These are phyloP conservation scores for Nadsonia commutata DNA, from an alignment of 1,139 yeast species.

Conservation along the genomic window DNA sequence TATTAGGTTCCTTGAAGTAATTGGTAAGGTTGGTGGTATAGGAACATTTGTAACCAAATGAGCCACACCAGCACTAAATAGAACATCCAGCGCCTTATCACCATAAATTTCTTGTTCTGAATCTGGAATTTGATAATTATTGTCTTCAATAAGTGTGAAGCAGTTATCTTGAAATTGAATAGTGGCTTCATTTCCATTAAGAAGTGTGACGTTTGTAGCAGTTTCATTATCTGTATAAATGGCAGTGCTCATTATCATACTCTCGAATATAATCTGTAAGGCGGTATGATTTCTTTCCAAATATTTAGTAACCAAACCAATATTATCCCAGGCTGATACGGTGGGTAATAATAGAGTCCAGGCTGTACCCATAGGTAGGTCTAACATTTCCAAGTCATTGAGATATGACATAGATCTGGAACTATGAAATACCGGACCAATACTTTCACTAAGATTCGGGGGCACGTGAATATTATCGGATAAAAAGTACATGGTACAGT, in stretches of 20 bases:
- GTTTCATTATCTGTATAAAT: constrained; percentile 50
- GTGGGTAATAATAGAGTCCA: constrained; percentile 74
- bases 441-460: constrained; percentile 34
- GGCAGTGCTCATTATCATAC: constrained; percentile 45
- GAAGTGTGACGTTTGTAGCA: constrained; percentile 11
- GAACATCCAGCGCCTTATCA: constrained; percentile 41
- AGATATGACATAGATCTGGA: constrained; percentile 37
- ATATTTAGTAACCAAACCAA: constrained; percentile 49
- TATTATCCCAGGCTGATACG: constrained; percentile 54
- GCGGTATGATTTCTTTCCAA: constrained; percentile 38
- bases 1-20: constrained; percentile 45
- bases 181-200: constrained; percentile 25
- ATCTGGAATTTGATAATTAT: constrained; percentile 14
- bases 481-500: constrained; percentile 48
- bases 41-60: constrained; percentile 49
- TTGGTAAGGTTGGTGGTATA: constrained; percentile 41
- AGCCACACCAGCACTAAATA: constrained; percentile 75
- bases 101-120: too few relatives aligned
- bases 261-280: constrained; percentile 38
- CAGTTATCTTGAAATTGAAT: constrained; percentile 7
- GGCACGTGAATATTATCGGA: constrained; percentile 47
- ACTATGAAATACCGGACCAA: constrained; percentile 40
- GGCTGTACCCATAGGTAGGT: constrained; percentile 37
- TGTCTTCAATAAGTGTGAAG: constrained; percentile 16
- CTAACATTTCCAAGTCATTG: constrained; percentile 33